phyloP scores from a whole-genome alignment of 306 rosid genomes.

The Chamaecrista fasciculata region DNA sequence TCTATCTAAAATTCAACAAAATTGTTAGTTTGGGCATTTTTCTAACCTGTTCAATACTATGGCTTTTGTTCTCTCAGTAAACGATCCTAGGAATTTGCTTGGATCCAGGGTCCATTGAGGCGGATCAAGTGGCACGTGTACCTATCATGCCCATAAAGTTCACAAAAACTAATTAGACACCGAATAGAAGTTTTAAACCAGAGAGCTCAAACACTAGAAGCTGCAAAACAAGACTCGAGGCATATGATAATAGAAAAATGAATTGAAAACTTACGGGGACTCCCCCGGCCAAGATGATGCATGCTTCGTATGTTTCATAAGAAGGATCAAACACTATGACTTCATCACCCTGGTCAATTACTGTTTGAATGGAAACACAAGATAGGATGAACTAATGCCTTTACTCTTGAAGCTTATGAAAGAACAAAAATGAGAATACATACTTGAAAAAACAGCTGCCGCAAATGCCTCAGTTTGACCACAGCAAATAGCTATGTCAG shows the following conservation, averaged over 20 bases:
- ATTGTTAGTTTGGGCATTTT: constrained; percentile 14
- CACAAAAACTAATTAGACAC: constrained; percentile 10
- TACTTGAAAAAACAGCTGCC: constrained; percentile 71
- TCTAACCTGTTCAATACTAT: constrained; percentile 74
- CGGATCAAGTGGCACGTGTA: constrained; percentile 70
- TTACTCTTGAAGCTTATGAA: not conserved
- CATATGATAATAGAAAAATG: not conserved
- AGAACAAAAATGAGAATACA: not conserved
- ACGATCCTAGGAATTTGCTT: constrained; percentile 48
- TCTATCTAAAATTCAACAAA: not conserved
- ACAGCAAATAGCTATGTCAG: constrained; percentile 77
- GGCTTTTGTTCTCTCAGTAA: constrained; percentile 75
- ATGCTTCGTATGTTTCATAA: constrained; percentile 62
- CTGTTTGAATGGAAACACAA: constrained; percentile 45
- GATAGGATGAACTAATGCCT: not conserved
- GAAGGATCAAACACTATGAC: constrained; percentile 73
- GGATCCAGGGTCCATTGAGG: constrained; percentile 79
- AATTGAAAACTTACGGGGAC: constrained; percentile 55
- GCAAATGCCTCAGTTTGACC: constrained; percentile 88
- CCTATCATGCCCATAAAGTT: constrained; percentile 41
- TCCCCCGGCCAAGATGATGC: constrained; percentile 72
- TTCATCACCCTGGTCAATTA: constrained; percentile 75
- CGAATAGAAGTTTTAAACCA: constrained; percentile 11
- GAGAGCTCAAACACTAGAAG: constrained; percentile 3
- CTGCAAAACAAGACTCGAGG: not conserved